Evolutionary conservation across 2,329 filamentous ascomycete genomes (phyloP).

Genomic region (Aspergillus sp.): DNA sequence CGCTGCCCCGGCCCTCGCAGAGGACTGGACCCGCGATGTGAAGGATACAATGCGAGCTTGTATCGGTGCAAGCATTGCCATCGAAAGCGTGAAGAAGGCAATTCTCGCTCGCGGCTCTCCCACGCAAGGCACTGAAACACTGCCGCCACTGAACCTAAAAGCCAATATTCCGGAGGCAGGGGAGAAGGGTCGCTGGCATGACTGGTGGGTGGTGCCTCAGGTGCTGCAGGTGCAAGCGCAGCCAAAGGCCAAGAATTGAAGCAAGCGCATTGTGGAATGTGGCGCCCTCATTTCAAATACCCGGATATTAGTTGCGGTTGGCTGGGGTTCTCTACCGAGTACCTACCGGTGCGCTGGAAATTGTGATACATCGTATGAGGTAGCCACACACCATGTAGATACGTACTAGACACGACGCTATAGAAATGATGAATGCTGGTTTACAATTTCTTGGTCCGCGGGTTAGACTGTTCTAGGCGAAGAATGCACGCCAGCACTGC

Average conservation of each 20-base stretch:
- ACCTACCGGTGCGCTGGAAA: background rate
- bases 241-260: constrained; percentile 22
- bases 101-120: constrained; percentile 38
- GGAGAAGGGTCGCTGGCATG: constrained; percentile 48
- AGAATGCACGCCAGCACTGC: background rate
- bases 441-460: background rate
- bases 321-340: background rate
- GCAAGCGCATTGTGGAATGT: background rate
- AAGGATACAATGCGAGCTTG: constrained; percentile 70
- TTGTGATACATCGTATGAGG: background rate
- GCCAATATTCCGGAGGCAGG: constrained; percentile 45
- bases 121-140: background rate
- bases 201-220: constrained; percentile 51
- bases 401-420: constrained; percentile 3
- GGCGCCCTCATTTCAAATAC: background rate
- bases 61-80: constrained; percentile 70
- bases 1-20: constrained; percentile 57
- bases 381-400: background rate
- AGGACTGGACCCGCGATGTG: constrained; percentile 64
- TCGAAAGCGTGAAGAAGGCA: constrained; percentile 64
- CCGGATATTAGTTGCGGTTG: background rate
- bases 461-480: background rate
- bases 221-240: constrained; percentile 27
- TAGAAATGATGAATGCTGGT: constrained; percentile 2
- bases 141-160: constrained; percentile 31